A percentile compares a stretch with the other conserved stretches of the same genome.
Conservation (phyloP, 495 filamentous ascomycete species). For the Penicillium pancosmium region DNA sequence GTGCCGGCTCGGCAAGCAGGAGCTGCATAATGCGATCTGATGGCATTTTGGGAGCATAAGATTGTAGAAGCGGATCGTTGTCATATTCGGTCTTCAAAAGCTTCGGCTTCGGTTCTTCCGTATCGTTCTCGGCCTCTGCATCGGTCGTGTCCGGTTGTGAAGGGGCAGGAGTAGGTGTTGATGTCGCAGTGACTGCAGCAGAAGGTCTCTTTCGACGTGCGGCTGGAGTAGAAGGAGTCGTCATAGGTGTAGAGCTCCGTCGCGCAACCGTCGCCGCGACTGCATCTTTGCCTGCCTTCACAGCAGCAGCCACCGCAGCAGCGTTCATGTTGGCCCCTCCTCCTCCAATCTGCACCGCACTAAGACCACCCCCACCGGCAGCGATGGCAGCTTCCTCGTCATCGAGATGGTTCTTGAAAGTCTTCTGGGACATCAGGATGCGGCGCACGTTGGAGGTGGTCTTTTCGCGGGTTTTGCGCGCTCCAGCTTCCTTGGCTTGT, state of each 20-base stretch:
- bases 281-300: slow-evolving; percentile 19
- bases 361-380: slow-evolving; percentile 14
- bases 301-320: slow-evolving; percentile 45
- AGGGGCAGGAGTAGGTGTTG: slow-evolving; percentile 15
- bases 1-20: slow-evolving; percentile 68
- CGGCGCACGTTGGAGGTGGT: slow-evolving; percentile 80
- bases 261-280: slow-evolving; percentile 19
- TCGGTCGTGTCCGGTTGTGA: slow-evolving; percentile 11
- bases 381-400: slow-evolving; percentile 76
- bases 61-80: slow-evolving; percentile 63
- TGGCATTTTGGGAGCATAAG: slow-evolving; percentile 64
- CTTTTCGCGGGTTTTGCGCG: slow-evolving; percentile 57
- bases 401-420: slow-evolving; percentile 86
- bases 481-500: slow-evolving; percentile 48
- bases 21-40: slow-evolving; percentile 67
- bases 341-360: slow-evolving; percentile 2
- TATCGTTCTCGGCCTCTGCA: slow-evolving; percentile 29
- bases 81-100: slow-evolving; percentile 51
- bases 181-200: slow-evolving; percentile 14
- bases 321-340: slow-evolving; percentile 28
- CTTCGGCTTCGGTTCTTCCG: slow-evolving; percentile 26
- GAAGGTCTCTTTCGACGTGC: slow-evolving; percentile 23
- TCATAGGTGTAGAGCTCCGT: slow-evolving; percentile 43
- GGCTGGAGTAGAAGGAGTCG: slow-evolving; percentile 9
- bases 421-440: slow-evolving; percentile 89